phyloP scores from a whole-genome alignment of 441 rosid genomes.

The Eutrema salsugineum region DNA sequence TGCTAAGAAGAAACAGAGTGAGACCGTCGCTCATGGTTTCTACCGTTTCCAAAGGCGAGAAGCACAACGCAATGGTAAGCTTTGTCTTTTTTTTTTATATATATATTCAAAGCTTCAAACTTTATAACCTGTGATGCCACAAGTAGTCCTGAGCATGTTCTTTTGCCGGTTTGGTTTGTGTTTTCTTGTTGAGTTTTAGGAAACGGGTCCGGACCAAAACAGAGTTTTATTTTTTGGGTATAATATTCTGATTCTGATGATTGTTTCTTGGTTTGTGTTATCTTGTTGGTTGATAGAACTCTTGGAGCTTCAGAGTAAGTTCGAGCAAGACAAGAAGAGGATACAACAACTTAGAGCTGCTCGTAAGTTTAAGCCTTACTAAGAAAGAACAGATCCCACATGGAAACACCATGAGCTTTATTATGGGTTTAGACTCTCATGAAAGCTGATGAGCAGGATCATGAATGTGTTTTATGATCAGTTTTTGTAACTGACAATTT shows the following conservation, averaged over 20 bases:
- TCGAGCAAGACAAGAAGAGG: slow-evolving; percentile 37
- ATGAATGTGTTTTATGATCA: slow-evolving; percentile 6
- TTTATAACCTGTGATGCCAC: background rate
- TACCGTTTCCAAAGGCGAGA: slow-evolving; percentile 93
- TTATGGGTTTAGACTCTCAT: background rate
- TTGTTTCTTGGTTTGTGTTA: slow-evolving; percentile 9
- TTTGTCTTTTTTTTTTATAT: background rate
- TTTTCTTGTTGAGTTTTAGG: too few species aligned
- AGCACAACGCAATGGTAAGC: slow-evolving; percentile 70
- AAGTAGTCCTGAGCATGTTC: background rate
- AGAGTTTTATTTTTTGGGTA: background rate
- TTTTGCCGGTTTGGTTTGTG: too few species aligned
- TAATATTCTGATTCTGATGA: background rate
- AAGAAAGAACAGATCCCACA: background rate
- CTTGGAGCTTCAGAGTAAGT: slow-evolving; percentile 35
- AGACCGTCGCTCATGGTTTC: slow-evolving; percentile 63
- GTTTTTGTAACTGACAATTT: slow-evolving; percentile 15
- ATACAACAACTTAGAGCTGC: slow-evolving; percentile 38
- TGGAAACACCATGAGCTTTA: background rate
- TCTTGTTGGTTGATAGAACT: slow-evolving; percentile 22
- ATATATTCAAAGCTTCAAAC: background rate
- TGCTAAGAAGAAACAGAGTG: slow-evolving; percentile 69
- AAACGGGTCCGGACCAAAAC: too few species aligned
- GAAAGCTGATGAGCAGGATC: background rate
- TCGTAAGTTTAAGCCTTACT: slow-evolving; percentile 36